phyloP scores from a whole-genome alignment of 1,284 basidiomycete genomes.

The Sporisorium sorghi region DNA sequence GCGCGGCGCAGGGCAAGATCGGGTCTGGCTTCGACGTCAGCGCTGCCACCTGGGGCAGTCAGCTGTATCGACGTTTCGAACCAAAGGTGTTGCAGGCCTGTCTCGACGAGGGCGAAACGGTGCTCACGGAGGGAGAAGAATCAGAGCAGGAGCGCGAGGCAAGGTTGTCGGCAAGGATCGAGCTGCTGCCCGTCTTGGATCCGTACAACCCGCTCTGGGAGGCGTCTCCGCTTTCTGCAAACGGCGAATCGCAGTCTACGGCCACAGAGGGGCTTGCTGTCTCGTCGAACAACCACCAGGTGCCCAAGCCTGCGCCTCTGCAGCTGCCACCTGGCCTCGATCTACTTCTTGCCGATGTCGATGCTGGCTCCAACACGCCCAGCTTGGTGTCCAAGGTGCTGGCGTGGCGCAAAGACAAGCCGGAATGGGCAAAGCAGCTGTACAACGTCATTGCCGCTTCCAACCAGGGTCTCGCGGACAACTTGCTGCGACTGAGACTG shows the following conservation, averaged over 20 bases:
- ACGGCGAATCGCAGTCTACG: conserved; percentile 38
- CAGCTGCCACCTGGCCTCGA: conserved; percentile 62
- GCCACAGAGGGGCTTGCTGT: conserved; percentile 57
- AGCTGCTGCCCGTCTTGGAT: conserved; percentile 49
- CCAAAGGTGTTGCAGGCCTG: conserved; percentile 71
- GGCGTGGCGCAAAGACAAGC: conserved; percentile 60
- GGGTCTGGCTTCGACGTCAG: conserved; percentile 98
- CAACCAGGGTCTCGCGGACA: conserved; percentile 64
- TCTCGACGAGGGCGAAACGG: conserved; percentile 50
- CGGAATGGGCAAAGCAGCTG: conserved; percentile 65
- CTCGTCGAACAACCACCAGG: conserved; percentile 10
- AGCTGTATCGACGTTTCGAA: conserved; percentile 90
- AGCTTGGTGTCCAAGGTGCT: conserved; percentile 65
- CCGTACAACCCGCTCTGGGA: conserved; percentile 63
- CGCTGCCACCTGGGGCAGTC: conserved; percentile 92
- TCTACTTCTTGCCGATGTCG: conserved; percentile 66
- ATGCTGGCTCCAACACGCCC: conserved; percentile 67
- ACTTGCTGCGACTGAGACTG: conserved; percentile 56
- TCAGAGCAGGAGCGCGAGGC: conserved; percentile 18
- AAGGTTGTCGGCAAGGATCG: conserved; percentile 21
- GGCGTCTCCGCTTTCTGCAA: conserved; percentile 44
- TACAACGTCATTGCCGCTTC: conserved; percentile 61
- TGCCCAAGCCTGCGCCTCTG: conserved; percentile 57
- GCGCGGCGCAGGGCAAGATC: conserved; percentile 96
- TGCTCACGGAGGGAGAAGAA: conserved; percentile 50